phyloP scores from a whole-genome alignment of 192 early-diverging fungal species.

The Coemansia sp. region DNA sequence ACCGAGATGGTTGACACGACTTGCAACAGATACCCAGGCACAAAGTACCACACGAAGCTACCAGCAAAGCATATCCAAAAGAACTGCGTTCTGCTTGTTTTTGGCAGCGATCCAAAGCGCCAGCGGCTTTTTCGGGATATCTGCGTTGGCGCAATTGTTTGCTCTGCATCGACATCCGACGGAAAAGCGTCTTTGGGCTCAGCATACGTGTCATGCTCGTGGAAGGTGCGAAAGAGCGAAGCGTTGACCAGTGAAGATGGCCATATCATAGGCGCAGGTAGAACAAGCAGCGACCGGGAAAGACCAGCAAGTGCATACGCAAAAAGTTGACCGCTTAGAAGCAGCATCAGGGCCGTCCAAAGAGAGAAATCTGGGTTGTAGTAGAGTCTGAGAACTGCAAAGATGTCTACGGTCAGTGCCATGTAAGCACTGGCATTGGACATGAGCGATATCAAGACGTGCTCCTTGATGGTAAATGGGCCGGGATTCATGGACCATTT shows the following conservation, averaged over 20 bases:
- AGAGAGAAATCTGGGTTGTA: constrained; percentile 69
- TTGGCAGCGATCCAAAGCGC: constrained; percentile 7
- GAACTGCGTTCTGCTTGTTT: constrained; percentile 51
- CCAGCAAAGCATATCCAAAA: constrained; percentile 57
- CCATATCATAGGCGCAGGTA: constrained; percentile 87
- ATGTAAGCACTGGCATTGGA: constrained; percentile 72
- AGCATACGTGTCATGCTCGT: constrained; percentile 49
- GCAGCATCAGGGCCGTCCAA: constrained; percentile 63
- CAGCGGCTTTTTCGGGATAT: constrained; percentile 10
- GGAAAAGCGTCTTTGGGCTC: background rate
- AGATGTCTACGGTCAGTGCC: constrained; percentile 74
- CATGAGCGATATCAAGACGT: constrained; percentile 83
- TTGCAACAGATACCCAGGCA: constrained; percentile 71
- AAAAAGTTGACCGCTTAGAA: constrained; percentile 70
- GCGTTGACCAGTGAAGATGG: constrained; percentile 77
- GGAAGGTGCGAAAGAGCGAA: constrained; percentile 77
- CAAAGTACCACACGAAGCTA: constrained; percentile 60
- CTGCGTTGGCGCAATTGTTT: background rate
- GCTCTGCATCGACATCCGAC: background rate
- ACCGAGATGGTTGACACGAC: constrained; percentile 65
- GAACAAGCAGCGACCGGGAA: constrained; percentile 75
- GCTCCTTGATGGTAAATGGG: constrained; percentile 87
- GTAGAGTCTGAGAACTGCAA: constrained; percentile 66
- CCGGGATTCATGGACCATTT: constrained; percentile 74
- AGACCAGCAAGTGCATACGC: constrained; percentile 73